phyloP scores from a whole-genome alignment of 2,329 filamentous ascomycete species.

The Penicillium palitans region DNA sequence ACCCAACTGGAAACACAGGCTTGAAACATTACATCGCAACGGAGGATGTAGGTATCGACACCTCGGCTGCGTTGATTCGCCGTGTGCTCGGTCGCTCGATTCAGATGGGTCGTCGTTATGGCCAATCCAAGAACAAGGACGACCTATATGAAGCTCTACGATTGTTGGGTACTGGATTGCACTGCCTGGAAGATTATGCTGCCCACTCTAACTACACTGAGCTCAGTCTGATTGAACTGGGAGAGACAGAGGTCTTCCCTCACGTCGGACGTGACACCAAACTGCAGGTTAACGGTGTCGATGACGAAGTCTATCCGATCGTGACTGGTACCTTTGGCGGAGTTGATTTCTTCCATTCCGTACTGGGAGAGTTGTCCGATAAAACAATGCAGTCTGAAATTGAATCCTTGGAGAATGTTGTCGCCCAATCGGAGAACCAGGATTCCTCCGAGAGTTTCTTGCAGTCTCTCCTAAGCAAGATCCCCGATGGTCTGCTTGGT shows the following conservation, averaged over 20 bases:
- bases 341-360: constrained; percentile 90
- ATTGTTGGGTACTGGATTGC: constrained; percentile 80
- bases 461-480: constrained; percentile 75
- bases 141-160: constrained; percentile 86
- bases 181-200: constrained; percentile 89
- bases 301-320: constrained; percentile 70
- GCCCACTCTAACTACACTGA: constrained; percentile 94
- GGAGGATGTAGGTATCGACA: constrained; percentile 74
- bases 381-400: constrained; percentile 91
- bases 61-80: constrained; percentile 74
- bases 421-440: constrained; percentile 62
- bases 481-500: constrained; percentile 78
- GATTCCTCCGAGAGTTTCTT: constrained; percentile 70
- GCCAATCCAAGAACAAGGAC: constrained; percentile 63
- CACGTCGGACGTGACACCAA: constrained; percentile 77
- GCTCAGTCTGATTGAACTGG: constrained; percentile 82
- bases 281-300: constrained; percentile 67
- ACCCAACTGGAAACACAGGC: constrained; percentile 37
- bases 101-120: constrained; percentile 75
- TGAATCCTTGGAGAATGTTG: constrained; percentile 80
- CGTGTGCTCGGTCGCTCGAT: constrained; percentile 72
- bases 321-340: constrained; percentile 93
- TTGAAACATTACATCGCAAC: constrained; percentile 95
- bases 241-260: constrained; percentile 78
- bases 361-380: constrained; percentile 76